phyloP scores from a whole-genome alignment of 495 filamentous ascomycete species.

The Penicillium samsonianum region DNA sequence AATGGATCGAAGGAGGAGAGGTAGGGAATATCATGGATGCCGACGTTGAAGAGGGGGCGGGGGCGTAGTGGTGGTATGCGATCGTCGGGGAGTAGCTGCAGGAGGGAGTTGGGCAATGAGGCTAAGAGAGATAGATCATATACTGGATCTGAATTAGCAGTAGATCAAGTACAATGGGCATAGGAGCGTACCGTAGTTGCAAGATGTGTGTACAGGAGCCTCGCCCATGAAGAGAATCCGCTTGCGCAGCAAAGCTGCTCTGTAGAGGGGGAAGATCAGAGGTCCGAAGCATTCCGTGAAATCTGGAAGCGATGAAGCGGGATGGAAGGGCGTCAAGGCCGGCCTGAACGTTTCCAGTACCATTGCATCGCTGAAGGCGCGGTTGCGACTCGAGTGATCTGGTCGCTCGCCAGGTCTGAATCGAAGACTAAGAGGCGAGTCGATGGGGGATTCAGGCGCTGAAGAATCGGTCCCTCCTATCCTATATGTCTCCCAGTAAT shows the following conservation, averaged over 20 bases:
- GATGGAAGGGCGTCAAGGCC: constrained; percentile 75
- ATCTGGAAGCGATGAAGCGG: constrained; percentile 74
- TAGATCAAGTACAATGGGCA: not conserved
- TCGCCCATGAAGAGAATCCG: constrained; percentile 81
- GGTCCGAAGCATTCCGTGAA: constrained; percentile 86
- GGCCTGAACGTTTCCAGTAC: constrained; percentile 66
- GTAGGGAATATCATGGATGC: constrained; percentile 87
- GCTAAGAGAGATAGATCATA: constrained; percentile 93
- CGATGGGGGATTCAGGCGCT: constrained; percentile 46
- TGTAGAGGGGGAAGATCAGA: constrained; percentile 83
- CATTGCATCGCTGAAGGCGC: constrained; percentile 49
- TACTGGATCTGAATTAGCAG: constrained; percentile 53
- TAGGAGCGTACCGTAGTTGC: constrained; percentile 76
- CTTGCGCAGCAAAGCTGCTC: constrained; percentile 85
- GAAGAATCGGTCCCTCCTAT: constrained; percentile 48
- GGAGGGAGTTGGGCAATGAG: constrained; percentile 66
- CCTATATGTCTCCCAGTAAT: constrained; percentile 76
- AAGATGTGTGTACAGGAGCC: constrained; percentile 79
- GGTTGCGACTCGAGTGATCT: constrained; percentile 28
- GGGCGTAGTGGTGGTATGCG: constrained; percentile 59
- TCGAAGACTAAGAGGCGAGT: constrained; percentile 57
- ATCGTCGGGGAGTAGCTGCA: constrained; percentile 55
- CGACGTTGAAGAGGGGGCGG: constrained; percentile 85
- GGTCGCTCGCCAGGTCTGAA: constrained; percentile 44
- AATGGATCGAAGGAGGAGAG: constrained; percentile 50